Base-by-base conservation (phyloP, 2,329 filamentous ascomycete species). In the Colletotrichum echinochloae region DNA sequence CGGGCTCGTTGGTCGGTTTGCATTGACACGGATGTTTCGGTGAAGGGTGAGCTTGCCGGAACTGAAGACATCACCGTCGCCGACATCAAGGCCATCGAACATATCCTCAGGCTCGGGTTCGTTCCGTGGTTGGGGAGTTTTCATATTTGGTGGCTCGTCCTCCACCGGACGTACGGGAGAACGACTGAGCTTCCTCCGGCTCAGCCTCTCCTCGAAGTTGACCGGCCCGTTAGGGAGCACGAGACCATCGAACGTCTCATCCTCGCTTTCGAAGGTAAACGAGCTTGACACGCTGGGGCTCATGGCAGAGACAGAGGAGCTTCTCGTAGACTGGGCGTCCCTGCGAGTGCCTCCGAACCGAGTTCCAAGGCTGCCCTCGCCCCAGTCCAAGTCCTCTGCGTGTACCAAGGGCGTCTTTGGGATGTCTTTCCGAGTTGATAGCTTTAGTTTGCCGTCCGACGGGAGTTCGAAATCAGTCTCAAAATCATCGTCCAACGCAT, bases 221-320 rank as follows among this genome's bases (percentile, higher is more conserved):
- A 99, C 85, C 26, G 94, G 94, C 1, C 94, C 95, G 64, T 88
- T 87, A 0, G 96, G 96, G 23, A 98, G 85, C 26, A 97, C 85
- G 18, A 99, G 86, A n/a, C 95, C 95, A 71, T 96, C 93, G 71
- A 98, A 88, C 8, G 93, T 92, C 79, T 98, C 95, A 74, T 97
- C 95, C 78, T 98, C 95, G 77, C 95, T 98, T 83, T 98, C 96
- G 12, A 90, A 88, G 1, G 94, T 97, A 75, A 97, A 90, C 73
- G 93, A 96, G 80, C 95, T 98, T 26, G 94, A 93, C 66, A 97
- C 88, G 79, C 95, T 98, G 18, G 96, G 95, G 78, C 95, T 98
- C 79, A 98, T 88, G 35, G 94, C 93, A 48, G 95, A 97, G 44
- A 92, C 90, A 23, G 94, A 95, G 1, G 94, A 97, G 83, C 94